Conservation (phyloP, 371 early-diverging fungal genomes). For the Mucor irregularis region DNA sequence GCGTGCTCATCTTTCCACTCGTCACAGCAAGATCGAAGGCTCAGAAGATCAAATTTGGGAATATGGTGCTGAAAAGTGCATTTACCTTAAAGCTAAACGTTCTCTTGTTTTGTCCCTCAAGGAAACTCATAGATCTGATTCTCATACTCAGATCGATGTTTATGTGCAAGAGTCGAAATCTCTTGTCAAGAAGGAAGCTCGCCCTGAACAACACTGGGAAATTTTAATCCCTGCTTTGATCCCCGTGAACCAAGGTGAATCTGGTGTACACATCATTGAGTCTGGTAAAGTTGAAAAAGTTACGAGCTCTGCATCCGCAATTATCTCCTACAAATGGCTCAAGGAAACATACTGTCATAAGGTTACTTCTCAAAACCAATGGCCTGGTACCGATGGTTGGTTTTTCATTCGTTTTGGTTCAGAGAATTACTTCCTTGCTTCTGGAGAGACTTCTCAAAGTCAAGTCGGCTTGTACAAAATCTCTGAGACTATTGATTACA, state of each 20-base stretch:
- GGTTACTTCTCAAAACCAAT: constrained; percentile 28
- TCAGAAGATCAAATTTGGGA: constrained; percentile 42
- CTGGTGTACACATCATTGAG: constrained; percentile 35
- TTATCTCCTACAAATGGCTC: constrained; percentile 36
- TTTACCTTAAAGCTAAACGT: constrained; percentile 31
- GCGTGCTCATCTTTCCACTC: constrained; percentile 27
- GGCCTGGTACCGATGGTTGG: constrained; percentile 34
- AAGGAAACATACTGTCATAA: constrained; percentile 33
- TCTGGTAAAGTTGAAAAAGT: constrained; percentile 34
- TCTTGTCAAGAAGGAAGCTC: constrained; percentile 31
- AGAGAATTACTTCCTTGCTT: constrained; percentile 39
- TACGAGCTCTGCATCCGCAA: constrained; percentile 25
- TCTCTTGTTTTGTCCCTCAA: constrained; percentile 39
- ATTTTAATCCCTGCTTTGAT: constrained; percentile 43
- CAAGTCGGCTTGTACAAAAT: constrained; percentile 37
- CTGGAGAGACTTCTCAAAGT: constrained; percentile 33
- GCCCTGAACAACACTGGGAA: constrained; percentile 46
- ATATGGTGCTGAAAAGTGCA: constrained; percentile 26
- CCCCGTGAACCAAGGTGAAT: constrained; percentile 27
- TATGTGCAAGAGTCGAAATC: constrained; percentile 39
- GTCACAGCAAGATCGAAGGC: constrained; percentile 11
- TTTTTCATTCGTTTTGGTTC: constrained; percentile 47
- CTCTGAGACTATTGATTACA: constrained; percentile 29
- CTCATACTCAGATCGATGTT: constrained; percentile 28
- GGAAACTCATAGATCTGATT: constrained; percentile 29